These are phyloP conservation scores for Nakazawaea ernobii DNA, from an alignment of 805 yeast species.

Conservation along the genomic window DNA sequence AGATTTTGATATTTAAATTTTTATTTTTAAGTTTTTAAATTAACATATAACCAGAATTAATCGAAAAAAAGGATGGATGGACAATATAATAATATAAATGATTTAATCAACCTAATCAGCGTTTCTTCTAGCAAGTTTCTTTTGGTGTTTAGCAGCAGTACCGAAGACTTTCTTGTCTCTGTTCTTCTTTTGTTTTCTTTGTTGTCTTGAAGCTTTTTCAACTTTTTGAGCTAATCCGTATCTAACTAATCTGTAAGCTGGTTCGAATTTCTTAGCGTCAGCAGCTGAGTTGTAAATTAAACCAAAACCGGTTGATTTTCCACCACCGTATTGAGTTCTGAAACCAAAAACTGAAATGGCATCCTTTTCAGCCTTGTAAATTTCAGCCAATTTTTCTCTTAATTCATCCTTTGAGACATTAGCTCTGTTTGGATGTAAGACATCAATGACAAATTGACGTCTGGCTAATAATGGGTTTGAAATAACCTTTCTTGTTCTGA, in stretches of 20 bases:
- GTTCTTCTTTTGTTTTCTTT: conserved; percentile 99
- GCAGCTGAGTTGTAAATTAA: conserved; percentile 96
- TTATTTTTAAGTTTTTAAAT: conserved; percentile 6
- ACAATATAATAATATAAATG: neutral
- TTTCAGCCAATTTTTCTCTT: conserved; percentile 64
- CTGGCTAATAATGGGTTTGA: conserved; percentile 98
- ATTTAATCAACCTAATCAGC: conserved; percentile 51
- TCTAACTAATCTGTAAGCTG: conserved; percentile 98
- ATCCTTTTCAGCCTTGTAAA: conserved; percentile 63
- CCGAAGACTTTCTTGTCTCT: conserved; percentile 99
- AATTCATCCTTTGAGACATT: conserved; percentile 99
- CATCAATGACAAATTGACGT: conserved; percentile 99
- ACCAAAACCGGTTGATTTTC: conserved; percentile 99
- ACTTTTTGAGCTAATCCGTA: conserved; percentile 95
- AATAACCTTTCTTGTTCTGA: conserved; percentile 99
- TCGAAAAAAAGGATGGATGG: neutral
- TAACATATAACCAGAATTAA: conserved; percentile 6
- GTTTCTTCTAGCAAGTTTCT: conserved; percentile 85
- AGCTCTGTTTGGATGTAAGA: conserved; percentile 98
- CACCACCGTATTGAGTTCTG: conserved; percentile 99
- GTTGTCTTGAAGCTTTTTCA: conserved; percentile 98
- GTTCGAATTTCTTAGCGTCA: conserved; percentile 98
- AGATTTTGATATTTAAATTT: no score
- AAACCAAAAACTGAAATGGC: conserved; percentile 93
- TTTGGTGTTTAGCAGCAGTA: conserved; percentile 93